These are phyloP conservation scores for Diversispora eburnea DNA, from an alignment of 192 early-diverging fungal genomes.

Conservation along the genomic window DNA sequence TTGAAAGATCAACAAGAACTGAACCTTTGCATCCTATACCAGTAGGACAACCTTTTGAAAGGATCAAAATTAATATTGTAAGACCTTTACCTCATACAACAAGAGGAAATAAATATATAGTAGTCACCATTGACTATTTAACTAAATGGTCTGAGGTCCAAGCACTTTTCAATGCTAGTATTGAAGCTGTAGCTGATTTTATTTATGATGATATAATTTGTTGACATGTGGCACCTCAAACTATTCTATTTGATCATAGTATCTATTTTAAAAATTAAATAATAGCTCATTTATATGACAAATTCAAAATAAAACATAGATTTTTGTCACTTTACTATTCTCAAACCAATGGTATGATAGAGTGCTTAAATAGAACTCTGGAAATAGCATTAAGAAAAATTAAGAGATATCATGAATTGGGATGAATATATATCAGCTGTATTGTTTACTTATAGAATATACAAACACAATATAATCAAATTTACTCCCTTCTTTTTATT, in stretches of 20 bases:
- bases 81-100: neutral
- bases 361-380: too few species aligned
- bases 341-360: too few species aligned
- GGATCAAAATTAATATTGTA: neutral
- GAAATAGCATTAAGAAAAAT: too few species aligned
- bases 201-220: conserved; percentile 1
- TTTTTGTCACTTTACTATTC: too few species aligned
- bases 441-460: too few species aligned
- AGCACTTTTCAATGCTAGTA: neutral
- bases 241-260: neutral
- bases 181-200: neutral
- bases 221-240: neutral
- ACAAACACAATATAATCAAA: too few species aligned
- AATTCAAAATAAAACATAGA: too few species aligned
- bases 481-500: too few species aligned
- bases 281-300: too few species aligned
- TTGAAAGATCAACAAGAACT: neutral
- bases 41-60: neutral
- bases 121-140: conserved; percentile 7
- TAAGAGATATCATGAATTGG: too few species aligned
- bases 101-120: neutral
- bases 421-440: too few species aligned
- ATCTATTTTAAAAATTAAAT: too few species aligned
- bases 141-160: conserved; percentile 5
- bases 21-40: neutral